These are phyloP conservation scores for Rhodotorula sp. DNA, from an alignment of 1,284 basidiomycete genomes.

Conservation along the genomic window DNA sequence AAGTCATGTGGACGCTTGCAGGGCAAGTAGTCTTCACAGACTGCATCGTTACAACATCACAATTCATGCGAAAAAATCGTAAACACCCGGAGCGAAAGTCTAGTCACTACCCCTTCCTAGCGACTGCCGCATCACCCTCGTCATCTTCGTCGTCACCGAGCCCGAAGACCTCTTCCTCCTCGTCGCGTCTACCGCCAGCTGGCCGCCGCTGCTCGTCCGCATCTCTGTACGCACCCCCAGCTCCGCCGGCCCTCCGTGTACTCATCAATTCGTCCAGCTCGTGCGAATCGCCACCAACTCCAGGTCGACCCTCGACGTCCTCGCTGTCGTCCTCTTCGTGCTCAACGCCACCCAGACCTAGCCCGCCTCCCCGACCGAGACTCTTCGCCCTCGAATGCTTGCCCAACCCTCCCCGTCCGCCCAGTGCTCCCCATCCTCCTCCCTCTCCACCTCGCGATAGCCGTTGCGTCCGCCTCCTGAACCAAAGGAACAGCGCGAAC, in stretches of 20 bases:
- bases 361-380: conserved; percentile 34
- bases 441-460: conserved; percentile 53
- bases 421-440: conserved; percentile 55
- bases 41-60: background rate
- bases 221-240: conserved; percentile 24
- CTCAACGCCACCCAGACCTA: conserved; percentile 11
- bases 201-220: conserved; percentile 35
- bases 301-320: conserved; percentile 8
- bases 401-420: conserved; percentile 42
- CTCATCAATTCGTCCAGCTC: conserved; percentile 41
- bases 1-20: background rate
- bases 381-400: conserved; percentile 50
- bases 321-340: background rate
- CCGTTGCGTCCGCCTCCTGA: conserved; percentile 51
- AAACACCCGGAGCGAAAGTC: background rate
- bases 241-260: conserved; percentile 40
- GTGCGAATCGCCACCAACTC: conserved; percentile 28
- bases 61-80: no score
- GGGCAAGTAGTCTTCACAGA: background rate
- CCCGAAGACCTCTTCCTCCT: conserved; percentile 53
- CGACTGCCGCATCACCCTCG: conserved; percentile 38
- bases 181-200: conserved; percentile 44
- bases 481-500: conserved; percentile 73
- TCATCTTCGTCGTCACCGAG: conserved; percentile 53
- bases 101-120: conserved; percentile 1